Evolutionary conservation across 345 rosid genomes (phyloP).

Genomic region (Camelina neglecta): DNA sequence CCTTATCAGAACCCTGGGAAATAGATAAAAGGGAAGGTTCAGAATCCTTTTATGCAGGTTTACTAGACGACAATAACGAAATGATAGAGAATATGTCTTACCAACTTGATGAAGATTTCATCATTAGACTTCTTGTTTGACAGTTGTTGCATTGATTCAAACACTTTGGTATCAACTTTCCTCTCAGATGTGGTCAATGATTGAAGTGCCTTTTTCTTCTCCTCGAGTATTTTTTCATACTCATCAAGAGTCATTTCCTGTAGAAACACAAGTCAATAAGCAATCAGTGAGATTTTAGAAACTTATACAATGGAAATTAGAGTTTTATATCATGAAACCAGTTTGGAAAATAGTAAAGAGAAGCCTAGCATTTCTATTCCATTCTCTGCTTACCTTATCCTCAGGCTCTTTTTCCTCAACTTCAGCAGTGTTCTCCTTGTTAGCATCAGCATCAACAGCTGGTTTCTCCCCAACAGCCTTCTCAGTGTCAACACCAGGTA

Average conservation of each 20-base stretch:
- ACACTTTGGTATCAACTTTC: constrained; percentile 79
- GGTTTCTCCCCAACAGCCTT: constrained; percentile 61
- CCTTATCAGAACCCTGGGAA: constrained; percentile 92
- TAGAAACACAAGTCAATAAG: neutral
- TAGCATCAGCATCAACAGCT: constrained; percentile 64
- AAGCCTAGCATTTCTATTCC: neutral
- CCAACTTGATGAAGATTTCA: constrained; percentile 93
- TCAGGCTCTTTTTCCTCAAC: constrained; percentile 85
- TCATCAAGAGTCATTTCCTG: constrained; percentile 98
- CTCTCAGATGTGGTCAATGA: constrained; percentile 70
- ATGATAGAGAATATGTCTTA: constrained; percentile 33
- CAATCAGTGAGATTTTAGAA: neutral
- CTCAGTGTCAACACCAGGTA: constrained; percentile 58
- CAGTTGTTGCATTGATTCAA: constrained; percentile 83
- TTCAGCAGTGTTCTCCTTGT: constrained; percentile 62
- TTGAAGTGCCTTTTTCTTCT: constrained; percentile 78
- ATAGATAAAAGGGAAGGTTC: neutral
- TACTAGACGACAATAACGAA: neutral
- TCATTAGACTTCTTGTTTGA: constrained; percentile 80
- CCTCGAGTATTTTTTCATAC: constrained; percentile 86
- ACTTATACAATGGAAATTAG: neutral
- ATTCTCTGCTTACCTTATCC: constrained; percentile 58
- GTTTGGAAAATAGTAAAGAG: neutral
- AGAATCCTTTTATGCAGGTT: no score
- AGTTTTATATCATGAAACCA: neutral